phyloP scores from a whole-genome alignment of 768 basidiomycete species.

The Mycena galopus region DNA sequence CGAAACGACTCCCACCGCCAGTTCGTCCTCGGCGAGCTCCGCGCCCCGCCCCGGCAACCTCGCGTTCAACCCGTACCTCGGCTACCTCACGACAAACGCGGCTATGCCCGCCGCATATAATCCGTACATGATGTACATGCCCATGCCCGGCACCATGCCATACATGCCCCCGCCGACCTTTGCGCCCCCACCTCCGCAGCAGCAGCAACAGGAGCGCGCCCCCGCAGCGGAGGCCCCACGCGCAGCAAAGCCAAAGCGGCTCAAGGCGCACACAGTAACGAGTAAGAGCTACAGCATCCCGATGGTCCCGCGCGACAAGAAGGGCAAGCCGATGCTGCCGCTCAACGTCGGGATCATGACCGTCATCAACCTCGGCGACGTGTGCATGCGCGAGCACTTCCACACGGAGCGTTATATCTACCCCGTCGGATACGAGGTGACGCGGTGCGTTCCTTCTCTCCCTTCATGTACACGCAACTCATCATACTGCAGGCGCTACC shows the following conservation, averaged over 20 bases:
- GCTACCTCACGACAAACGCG: slow-evolving; percentile 22
- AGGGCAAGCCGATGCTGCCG: slow-evolving; percentile 78
- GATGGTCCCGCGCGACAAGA: slow-evolving; percentile 80
- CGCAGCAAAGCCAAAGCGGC: slow-evolving; percentile 77
- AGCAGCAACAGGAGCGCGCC: no score
- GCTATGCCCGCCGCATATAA: slow-evolving; percentile 1
- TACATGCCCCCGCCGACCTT: slow-evolving; percentile 26
- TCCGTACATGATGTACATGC: slow-evolving; percentile 29
- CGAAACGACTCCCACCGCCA: no score
- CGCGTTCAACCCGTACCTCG: slow-evolving; percentile 36
- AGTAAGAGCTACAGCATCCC: slow-evolving; percentile 84
- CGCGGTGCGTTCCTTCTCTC: slow-evolving; percentile 64
- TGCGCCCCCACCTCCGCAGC: slow-evolving; percentile 6
- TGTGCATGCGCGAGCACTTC: slow-evolving; percentile 87
- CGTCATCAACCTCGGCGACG: slow-evolving; percentile 77
- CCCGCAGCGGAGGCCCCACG: slow-evolving; percentile 59
- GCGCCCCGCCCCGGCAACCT: slow-evolving; percentile 14
- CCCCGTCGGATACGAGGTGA: slow-evolving; percentile 88
- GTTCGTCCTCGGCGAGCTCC: slow-evolving; percentile 9
- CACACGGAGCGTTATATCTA: slow-evolving; percentile 92
- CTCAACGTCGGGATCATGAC: slow-evolving; percentile 91
- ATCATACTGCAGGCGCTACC: slow-evolving; percentile 76
- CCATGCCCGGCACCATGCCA: no score
- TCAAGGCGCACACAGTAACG: slow-evolving; percentile 86
- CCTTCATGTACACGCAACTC: slow-evolving; percentile 13